phyloP scores from a whole-genome alignment of 257 asterid species.

The Rhazya stricta region DNA sequence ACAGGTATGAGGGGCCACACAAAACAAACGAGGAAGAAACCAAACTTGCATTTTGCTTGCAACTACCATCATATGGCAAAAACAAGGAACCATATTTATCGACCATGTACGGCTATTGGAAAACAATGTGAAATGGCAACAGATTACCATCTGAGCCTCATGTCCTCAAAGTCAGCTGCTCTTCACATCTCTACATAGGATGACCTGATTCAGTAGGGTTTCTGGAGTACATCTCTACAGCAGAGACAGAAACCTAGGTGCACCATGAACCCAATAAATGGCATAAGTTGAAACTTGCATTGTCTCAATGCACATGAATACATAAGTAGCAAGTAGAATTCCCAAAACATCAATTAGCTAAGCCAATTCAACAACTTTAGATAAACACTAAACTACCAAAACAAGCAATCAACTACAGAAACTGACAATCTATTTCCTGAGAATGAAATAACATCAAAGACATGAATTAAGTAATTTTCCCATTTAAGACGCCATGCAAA shows the following conservation, averaged over 20 bases:
- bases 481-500: slow-evolving; percentile 1
- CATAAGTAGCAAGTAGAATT: neutral
- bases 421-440: neutral
- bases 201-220: neutral
- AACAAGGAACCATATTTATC: neutral
- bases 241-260: neutral
- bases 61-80: neutral
- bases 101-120: too few relatives aligned
- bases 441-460: neutral
- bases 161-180: neutral
- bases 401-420: neutral
- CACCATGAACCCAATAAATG: neutral
- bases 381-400: neutral
- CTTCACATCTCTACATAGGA: neutral
- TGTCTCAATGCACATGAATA: neutral
- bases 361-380: neutral
- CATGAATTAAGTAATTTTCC: neutral
- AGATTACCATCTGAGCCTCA: neutral
- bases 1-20: neutral
- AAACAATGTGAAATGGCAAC: neutral
- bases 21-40: neutral
- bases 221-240: neutral
- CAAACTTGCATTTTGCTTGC: neutral
- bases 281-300: neutral
- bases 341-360: neutral